Base-by-base conservation (phyloP, 1,284 basidiomycete genomes). In the Tylopilus sp. region DNA sequence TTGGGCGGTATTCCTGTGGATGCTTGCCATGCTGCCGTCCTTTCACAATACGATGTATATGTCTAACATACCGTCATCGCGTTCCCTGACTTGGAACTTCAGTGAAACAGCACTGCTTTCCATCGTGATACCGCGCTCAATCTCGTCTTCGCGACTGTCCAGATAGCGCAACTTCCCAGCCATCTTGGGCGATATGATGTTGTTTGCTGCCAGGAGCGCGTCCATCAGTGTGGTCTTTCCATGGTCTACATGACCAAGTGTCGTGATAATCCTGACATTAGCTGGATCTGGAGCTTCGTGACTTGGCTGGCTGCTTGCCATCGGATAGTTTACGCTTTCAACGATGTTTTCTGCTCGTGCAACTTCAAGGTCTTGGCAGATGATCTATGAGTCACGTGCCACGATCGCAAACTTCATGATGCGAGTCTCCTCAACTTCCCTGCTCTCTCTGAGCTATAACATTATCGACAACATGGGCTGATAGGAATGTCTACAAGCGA, bases 91-190 rank as follows among this genome's bases (percentile, higher is more conserved):
- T 48, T 83, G 87, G 60, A 94, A 95, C 56, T 83, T 81, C 45
- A 94, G 73, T 11, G 91, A 92, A 2, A 94, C 90, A 1, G 96
- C 94, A 65, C 91, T 94, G 57, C 89, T 91, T 71, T 99, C 94
- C 95, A 99, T 99, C 0, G 96, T 99, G 57, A 99, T 99, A 1
- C 96, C 96, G 44, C 96, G 76, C 71, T 98, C 87, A 66, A 99
- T 95, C 67, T 99, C 96, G 63, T 99, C 96, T 66, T 96, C 94
- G 58, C 96, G 78, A 52, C 89, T 93, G 68, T 99, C 96, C 43
- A 99, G 76, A 69, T 96, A 99, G 50, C 96, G 79, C 66, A 99
- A 84, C 70, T 97, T 98, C 20, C 96, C 96, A 0, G 94, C 96
- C 83, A 98, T 89, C 40, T 91, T 77, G 4, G 86, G 74, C 1